phyloP scores from a whole-genome alignment of 2,329 filamentous ascomycete species.

The Colletotrichum orchidophilum region DNA sequence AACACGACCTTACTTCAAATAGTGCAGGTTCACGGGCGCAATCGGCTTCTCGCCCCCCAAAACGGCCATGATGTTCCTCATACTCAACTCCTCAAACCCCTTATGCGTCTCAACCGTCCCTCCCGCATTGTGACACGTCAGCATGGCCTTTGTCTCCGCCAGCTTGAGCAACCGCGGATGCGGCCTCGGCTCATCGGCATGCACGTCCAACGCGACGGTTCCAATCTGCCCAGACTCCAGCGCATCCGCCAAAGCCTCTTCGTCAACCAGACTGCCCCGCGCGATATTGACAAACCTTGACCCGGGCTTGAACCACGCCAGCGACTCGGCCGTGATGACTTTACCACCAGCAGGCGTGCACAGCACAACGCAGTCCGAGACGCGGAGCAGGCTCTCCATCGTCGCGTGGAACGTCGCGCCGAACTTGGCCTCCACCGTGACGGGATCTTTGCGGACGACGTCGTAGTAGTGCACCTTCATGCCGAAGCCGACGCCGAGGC shows the following conservation, averaged over 20 bases:
- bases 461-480: conserved; percentile 76
- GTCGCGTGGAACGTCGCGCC: conserved; percentile 59
- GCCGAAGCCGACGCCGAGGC: conserved; percentile 62
- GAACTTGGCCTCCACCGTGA: conserved; percentile 51
- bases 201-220: conserved; percentile 71
- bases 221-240: conserved; percentile 61
- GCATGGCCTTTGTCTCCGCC: conserved; percentile 57
- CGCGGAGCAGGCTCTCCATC: conserved; percentile 61
- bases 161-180: conserved; percentile 55
- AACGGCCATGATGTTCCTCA: conserved; percentile 73
- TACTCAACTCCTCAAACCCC: conserved; percentile 73
- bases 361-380: conserved; percentile 69
- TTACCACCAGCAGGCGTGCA: conserved; percentile 64
- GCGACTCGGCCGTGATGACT: conserved; percentile 58
- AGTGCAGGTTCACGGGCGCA: conserved; percentile 71
- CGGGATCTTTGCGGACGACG: conserved; percentile 55
- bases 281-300: conserved; percentile 73
- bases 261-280: conserved; percentile 71
- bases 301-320: conserved; percentile 63
- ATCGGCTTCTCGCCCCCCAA: conserved; percentile 60
- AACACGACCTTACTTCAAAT: conserved; percentile 54
- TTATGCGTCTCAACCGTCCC: conserved; percentile 72
- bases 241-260: conserved; percentile 68
- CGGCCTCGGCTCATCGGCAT: conserved; percentile 67
- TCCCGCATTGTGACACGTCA: conserved; percentile 75